phyloP scores from a whole-genome alignment of 768 basidiomycete genomes.

The Calocybe gangraenosa region DNA sequence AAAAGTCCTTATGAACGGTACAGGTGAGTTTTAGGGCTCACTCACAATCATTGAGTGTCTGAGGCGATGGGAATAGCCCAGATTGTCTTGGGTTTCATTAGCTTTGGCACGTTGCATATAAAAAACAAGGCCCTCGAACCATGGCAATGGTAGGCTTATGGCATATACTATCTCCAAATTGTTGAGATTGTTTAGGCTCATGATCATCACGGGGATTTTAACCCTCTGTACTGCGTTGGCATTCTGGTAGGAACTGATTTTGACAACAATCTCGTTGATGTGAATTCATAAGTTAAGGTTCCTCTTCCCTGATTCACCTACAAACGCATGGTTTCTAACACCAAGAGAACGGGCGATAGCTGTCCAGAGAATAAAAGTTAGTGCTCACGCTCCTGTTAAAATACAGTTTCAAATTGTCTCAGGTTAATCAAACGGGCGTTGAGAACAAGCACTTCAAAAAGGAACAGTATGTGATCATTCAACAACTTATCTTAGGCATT shows the following conservation, averaged over 20 bases:
- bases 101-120: conserved; percentile 65
- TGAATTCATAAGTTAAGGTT: conserved; percentile 34
- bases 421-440: conserved; percentile 58
- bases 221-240: conserved; percentile 47
- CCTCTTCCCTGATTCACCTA: conserved; percentile 72
- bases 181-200: conserved; percentile 38
- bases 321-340: conserved; percentile 72
- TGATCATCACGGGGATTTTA: conserved; percentile 63
- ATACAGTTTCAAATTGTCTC: background rate
- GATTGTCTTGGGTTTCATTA: conserved; percentile 65
- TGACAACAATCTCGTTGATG: background rate
- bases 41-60: background rate
- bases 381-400: background rate
- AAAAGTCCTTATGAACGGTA: conserved; percentile 74
- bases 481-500: background rate
- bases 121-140: conserved; percentile 52
- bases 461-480: conserved; percentile 56
- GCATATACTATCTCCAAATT: background rate
- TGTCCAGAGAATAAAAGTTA: conserved; percentile 59
- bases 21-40: conserved; percentile 33
- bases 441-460: conserved; percentile 81
- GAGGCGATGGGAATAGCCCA: conserved; percentile 40
- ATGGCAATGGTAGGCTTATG: conserved; percentile 58
- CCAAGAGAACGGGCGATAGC: conserved; percentile 59
- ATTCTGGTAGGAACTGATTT: conserved; percentile 46